phyloP scores from a whole-genome alignment of 148 eudicot genomes.

The Amaranthus palmeri region DNA sequence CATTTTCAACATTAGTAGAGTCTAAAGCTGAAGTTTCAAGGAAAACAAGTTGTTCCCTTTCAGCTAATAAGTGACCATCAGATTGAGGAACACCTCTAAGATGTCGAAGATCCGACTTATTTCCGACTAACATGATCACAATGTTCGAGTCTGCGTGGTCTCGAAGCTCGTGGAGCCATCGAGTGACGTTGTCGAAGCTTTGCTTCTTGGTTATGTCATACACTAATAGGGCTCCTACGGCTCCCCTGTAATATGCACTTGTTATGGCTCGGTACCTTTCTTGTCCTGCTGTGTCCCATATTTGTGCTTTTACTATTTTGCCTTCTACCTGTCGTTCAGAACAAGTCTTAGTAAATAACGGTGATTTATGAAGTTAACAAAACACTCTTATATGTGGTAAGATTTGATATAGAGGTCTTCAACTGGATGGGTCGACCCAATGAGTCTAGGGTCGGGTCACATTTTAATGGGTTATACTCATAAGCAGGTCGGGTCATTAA shows the following conservation, averaged over 20 bases:
- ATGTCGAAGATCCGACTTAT: constrained; percentile 63
- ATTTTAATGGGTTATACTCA: too few species aligned
- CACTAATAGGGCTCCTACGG: constrained; percentile 42
- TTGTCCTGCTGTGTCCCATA: constrained; percentile 55
- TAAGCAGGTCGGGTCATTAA: too few species aligned
- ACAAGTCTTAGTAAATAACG: too few species aligned
- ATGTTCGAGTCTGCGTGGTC: constrained; percentile 76
- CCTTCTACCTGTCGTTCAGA: constrained; percentile 56
- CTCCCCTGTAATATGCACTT: constrained; percentile 83
- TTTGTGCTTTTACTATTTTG: constrained; percentile 69
- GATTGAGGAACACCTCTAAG: constrained; percentile 44
- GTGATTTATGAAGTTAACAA: neutral
- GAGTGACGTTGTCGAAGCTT: constrained; percentile 56
- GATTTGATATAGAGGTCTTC: too few species aligned
- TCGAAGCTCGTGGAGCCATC: constrained; percentile 71
- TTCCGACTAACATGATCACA: constrained; percentile 74
- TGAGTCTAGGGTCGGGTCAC: too few species aligned
- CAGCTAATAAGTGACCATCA: constrained; percentile 46
- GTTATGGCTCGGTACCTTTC: constrained; percentile 83
- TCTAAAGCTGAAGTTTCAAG: constrained; percentile 75
- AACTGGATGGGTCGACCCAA: too few species aligned
- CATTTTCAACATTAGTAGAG: constrained; percentile 61
- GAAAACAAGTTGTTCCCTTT: constrained; percentile 57
- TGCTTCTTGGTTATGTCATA: constrained; percentile 56
- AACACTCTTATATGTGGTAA: too few species aligned